Base-by-base conservation (phyloP, 2,329 filamentous ascomycete species). In the Penicillium sp. region DNA sequence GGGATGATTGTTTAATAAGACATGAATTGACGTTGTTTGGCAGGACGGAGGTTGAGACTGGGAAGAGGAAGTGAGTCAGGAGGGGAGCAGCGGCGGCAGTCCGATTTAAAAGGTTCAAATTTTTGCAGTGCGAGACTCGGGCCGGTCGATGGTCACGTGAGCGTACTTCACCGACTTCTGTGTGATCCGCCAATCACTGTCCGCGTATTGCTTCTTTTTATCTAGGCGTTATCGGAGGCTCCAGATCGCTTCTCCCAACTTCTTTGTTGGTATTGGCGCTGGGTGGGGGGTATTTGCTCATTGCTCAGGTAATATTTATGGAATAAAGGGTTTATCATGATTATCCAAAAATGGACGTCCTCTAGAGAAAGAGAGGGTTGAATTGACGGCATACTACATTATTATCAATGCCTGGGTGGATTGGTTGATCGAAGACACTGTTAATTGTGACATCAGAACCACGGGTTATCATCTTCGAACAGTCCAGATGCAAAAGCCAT, bases 131-230 rank as follows among this genome's bases (percentile, higher is more conserved):
- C 60, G 64, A 65, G 54, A 17, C 55, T 66, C 68, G 68, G 68
- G 58, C 66, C 67, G 68, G 61, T 68, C 64, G 63, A 61, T 41
- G 58, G 61, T 64, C 72, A 75, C 71, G 73, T 75, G 68, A 47
- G 31, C 21, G 7, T 26, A 58, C 48, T 61, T 69, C 71, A 74
- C 73, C 71, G 70, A 71, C 67, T 68, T 54, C 56, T 60, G 53
- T 52, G 15, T 23, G 31, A 3, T 17, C 19, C 45, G 56, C 73
- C 73, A 75, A 75, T 75, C 66, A 71, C 48, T 54, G 50, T 19
- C 3, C 13, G 19, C 51, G 23, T 11, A 67, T 67, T 66, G 30
- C 15, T 46, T 47, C 23, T 56, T 55, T 51, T 64, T 3, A 59
- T 63, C 53, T 30, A 17, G 11, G 49, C 59, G 50, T 51, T 61